Conservation (phyloP, 331 rosid species). For the Arachis monticola region DNA sequence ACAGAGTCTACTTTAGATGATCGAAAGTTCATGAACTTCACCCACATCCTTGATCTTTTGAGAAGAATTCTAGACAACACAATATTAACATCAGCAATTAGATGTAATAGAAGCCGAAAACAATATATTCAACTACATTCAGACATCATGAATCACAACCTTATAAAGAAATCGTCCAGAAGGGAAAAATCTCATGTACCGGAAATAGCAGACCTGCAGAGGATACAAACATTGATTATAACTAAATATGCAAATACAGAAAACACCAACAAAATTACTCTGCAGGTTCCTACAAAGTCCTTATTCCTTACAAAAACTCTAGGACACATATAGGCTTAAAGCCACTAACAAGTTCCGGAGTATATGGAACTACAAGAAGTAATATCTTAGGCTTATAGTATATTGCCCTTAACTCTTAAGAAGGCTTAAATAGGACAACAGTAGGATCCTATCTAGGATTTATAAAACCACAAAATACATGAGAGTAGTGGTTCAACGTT, state of each 20-base stretch:
- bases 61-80: conserved; percentile 77
- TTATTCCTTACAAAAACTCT: conserved; percentile 9
- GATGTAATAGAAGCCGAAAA: conserved; percentile 13
- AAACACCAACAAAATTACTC: conserved; percentile 1
- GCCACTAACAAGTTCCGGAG: conserved; percentile 26
- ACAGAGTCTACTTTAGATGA: conserved; percentile 65
- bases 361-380: conserved; percentile 1
- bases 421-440: conserved; percentile 11
- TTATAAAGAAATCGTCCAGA: conserved; percentile 92
- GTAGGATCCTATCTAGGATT: not conserved
- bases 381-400: conserved; percentile 1
- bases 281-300: not conserved
- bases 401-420: not conserved
- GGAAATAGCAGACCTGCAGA: conserved; percentile 91
- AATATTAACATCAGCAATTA: conserved; percentile 32
- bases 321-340: conserved; percentile 7
- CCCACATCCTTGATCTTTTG: conserved; percentile 84
- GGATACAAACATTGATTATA: not conserved
- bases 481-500: not conserved
- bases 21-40: conserved; percentile 83
- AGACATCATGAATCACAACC: conserved; percentile 52
- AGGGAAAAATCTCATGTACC: conserved; percentile 84
- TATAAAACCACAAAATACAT: conserved; percentile 17
- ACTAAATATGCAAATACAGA: conserved; percentile 10
- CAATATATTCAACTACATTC: not conserved